Evolutionary conservation across 805 yeast genomes (phyloP).

Genomic region (Saturnispora gosingensis): DNA sequence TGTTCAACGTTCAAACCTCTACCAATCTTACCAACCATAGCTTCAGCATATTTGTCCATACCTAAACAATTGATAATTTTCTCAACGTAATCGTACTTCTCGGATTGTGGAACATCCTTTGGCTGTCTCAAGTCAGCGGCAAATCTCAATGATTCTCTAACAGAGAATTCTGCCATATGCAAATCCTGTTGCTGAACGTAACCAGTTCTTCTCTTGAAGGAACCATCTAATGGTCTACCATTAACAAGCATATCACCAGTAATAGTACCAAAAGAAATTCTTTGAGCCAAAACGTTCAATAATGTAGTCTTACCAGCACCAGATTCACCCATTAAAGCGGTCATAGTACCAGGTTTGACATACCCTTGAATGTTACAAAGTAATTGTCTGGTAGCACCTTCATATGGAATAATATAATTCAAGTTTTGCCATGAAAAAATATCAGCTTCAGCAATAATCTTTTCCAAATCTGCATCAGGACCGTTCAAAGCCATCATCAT

Average conservation of each 20-base stretch:
- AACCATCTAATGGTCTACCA: conserved; percentile 39
- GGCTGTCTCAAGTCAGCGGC: conserved; percentile 44
- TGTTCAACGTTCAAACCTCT: conserved; percentile 46
- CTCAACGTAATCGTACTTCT: conserved; percentile 36
- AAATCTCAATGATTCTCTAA: conserved; percentile 40
- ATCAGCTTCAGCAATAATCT: conserved; percentile 39
- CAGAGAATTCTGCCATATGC: conserved; percentile 42
- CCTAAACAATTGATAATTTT: conserved; percentile 31
- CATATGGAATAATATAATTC: conserved; percentile 45
- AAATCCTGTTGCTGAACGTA: conserved; percentile 49
- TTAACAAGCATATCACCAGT: conserved; percentile 51
- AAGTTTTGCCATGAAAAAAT: conserved; percentile 57
- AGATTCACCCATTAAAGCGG: conserved; percentile 55
- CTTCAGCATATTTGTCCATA: conserved; percentile 41
- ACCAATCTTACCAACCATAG: conserved; percentile 38
- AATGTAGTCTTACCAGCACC: conserved; percentile 57
- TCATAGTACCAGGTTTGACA: conserved; percentile 44
- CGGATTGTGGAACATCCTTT: conserved; percentile 28
- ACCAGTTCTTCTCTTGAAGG: conserved; percentile 47
- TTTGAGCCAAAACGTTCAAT: conserved; percentile 43
- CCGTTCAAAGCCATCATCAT: conserved; percentile 23
- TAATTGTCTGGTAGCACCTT: conserved; percentile 32
- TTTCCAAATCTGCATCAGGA: conserved; percentile 28
- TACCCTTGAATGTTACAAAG: conserved; percentile 36
- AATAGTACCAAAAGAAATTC: conserved; percentile 41